Conservation (phyloP, 495 filamentous ascomycete species). For the Tuber aestivum region DNA sequence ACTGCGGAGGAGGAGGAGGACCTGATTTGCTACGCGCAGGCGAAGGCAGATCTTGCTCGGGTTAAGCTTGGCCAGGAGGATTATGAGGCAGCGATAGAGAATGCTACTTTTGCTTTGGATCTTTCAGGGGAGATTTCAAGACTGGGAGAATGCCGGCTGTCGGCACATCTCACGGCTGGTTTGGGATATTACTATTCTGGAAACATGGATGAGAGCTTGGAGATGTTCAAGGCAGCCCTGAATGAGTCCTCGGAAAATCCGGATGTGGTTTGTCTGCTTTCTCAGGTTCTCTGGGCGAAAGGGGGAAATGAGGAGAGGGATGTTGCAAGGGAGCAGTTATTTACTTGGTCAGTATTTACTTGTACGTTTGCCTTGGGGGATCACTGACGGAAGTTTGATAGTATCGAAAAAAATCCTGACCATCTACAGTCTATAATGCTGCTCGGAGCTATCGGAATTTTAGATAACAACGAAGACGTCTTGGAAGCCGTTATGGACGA, state of each 20-base stretch:
- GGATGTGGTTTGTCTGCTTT: slow-evolving; percentile 79
- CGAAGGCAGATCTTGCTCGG: slow-evolving; percentile 81
- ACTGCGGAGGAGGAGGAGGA: slow-evolving; percentile 64
- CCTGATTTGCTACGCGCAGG: slow-evolving; percentile 69
- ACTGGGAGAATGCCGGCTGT: slow-evolving; percentile 63
- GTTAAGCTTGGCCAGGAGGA: slow-evolving; percentile 61
- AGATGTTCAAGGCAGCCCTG: slow-evolving; percentile 74
- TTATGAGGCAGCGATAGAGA: slow-evolving; percentile 62
- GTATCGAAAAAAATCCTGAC: slow-evolving; percentile 62
- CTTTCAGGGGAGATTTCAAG: slow-evolving; percentile 59
- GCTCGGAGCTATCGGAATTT: slow-evolving; percentile 70
- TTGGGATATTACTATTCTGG: slow-evolving; percentile 67
- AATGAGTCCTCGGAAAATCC: slow-evolving; percentile 70
- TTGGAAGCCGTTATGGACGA: slow-evolving; percentile 75
- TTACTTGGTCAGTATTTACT: slow-evolving; percentile 44
- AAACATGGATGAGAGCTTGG: slow-evolving; percentile 59
- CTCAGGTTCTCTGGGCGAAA: slow-evolving; percentile 88
- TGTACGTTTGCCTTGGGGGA: neutral
- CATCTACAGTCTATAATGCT: slow-evolving; percentile 74
- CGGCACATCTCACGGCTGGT: slow-evolving; percentile 79
- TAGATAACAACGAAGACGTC: slow-evolving; percentile 71
- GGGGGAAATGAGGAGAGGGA: slow-evolving; percentile 66
- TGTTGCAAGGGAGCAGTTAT: slow-evolving; percentile 72
- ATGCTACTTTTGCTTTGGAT: slow-evolving; percentile 64
- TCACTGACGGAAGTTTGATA: slow-evolving; percentile 13